A percentile compares a stretch with the other conserved stretches of the same genome.
Evolutionary conservation across 2,329 filamentous ascomycete species (phyloP).

Genomic region (Nemania sp.): DNA sequence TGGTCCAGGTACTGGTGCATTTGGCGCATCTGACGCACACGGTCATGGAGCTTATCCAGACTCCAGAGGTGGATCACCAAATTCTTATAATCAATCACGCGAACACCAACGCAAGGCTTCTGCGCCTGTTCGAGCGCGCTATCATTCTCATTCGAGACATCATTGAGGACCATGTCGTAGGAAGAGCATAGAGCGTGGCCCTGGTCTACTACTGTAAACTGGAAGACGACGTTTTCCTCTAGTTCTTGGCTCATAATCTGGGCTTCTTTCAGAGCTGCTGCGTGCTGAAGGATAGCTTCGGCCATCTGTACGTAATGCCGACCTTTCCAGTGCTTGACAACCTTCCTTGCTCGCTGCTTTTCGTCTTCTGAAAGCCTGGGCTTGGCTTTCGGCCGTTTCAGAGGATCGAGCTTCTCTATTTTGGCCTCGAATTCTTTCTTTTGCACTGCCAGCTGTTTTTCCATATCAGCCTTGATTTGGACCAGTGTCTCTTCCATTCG

Average conservation of each 20-base stretch:
- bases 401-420: constrained; percentile 72
- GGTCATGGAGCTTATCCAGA: constrained; percentile 83
- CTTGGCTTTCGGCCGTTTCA: constrained; percentile 63
- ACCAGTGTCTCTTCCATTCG: constrained; percentile 82
- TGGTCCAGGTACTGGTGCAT: constrained; percentile 96
- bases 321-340: constrained; percentile 75
- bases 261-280: constrained; percentile 86
- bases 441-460: constrained; percentile 80
- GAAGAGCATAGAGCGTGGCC: constrained; percentile 90
- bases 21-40: constrained; percentile 90
- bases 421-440: constrained; percentile 83
- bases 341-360: constrained; percentile 67
- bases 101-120: constrained; percentile 88
- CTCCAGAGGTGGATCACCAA: constrained; percentile 91
- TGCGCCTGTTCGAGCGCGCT: constrained; percentile 75
- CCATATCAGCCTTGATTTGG: constrained; percentile 83
- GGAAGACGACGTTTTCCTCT: constrained; percentile 89
- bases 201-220: constrained; percentile 88
- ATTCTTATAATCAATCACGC: constrained; percentile 89
- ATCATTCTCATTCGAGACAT: constrained; percentile 83
- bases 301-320: constrained; percentile 93
- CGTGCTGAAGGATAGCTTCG: constrained; percentile 85
- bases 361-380: constrained; percentile 73
- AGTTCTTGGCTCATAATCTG: constrained; percentile 98
- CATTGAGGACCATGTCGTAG: constrained; percentile 95